Base-by-base conservation (phyloP, 768 basidiomycete species). In the Leucosporidium creatinivorum region DNA sequence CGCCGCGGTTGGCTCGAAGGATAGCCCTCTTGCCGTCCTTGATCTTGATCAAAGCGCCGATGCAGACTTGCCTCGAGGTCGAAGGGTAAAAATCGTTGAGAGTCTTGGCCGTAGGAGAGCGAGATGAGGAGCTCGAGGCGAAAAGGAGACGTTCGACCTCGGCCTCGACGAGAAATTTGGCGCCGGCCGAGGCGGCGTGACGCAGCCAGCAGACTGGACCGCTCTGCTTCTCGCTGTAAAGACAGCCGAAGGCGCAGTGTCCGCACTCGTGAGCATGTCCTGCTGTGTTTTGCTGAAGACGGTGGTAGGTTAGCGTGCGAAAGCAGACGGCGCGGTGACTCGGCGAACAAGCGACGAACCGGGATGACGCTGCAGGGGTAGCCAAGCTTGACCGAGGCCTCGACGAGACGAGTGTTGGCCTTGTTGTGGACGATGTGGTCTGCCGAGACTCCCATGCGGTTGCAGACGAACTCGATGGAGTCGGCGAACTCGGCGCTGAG, bases 371-470 rank as follows among this genome's bases (percentile, higher is more conserved):
- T 5, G 56, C 50, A 55, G 67, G 65, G 69, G 61, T 67, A 67
- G 9, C 69, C 69, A 25, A 70, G 63, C 60, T 70, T 70, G 28
- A 62, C 25, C 19, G 52, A 64, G 1, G 62, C 62, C 4, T 48
- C 25, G 55, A 73, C 51, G 54, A 74, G 65, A 23, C 62, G 28
- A 23, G 25, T 5, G 61, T 74, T 74, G 7, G 71, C 58, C 49
- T 65, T 61, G 65, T 63, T 73, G 57, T 74, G 73, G 63, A 68
- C 52, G 60, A 70, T 49, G 54, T 68, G 44, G 23, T 68, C 63
- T 28, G 65, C 62, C 25, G 71, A 73, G 19, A 74, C 73, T 23
- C 73, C 73, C 71, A 74, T 74, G 12, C 69, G 61, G 9, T 64
- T 54, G 58, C 69, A 70, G 39, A 74, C 73, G n/a, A 51, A 56